phyloP scores from a whole-genome alignment of 306 rosid genomes.

The Hippophae rhamnoides region DNA sequence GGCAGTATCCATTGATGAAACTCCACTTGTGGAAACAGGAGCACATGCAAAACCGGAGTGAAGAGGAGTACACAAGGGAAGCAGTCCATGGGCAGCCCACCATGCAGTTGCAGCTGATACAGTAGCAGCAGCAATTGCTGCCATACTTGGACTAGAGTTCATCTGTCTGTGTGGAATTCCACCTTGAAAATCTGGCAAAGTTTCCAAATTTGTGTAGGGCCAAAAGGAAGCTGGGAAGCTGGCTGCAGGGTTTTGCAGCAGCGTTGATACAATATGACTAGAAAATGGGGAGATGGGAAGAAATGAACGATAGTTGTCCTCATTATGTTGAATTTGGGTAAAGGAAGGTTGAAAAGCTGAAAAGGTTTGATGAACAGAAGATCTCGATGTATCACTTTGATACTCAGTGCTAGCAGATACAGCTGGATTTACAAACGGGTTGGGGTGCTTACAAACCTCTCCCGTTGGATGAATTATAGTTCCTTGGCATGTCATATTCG shows the following conservation, averaged over 20 bases:
- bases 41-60: conserved; percentile 46
- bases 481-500: conserved; percentile 41
- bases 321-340: conserved; percentile 32
- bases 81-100: conserved; percentile 94
- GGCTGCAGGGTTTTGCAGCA: conserved; percentile 88
- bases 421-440: conserved; percentile 36
- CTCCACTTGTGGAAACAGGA: conserved; percentile 38
- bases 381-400: conserved; percentile 42
- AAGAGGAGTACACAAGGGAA: conserved; percentile 76
- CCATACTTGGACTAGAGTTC: conserved; percentile 57
- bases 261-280: conserved; percentile 53
- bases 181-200: conserved; percentile 48
- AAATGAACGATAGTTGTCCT: conserved; percentile 50
- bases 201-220: conserved; percentile 54
- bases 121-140: conserved; percentile 77
- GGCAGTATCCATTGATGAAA: conserved; percentile 35
- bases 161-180: conserved; percentile 42
- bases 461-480: conserved; percentile 47
- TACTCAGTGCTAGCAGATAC: conserved; percentile 46
- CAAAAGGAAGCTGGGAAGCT: conserved; percentile 74
- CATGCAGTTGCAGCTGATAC: conserved; percentile 96
- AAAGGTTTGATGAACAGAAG: conserved; percentile 61
- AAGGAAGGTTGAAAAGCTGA: conserved; percentile 52
- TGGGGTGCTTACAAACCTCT: conserved; percentile 40
- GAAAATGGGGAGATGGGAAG: conserved; percentile 64